A percentile compares a stretch with the other conserved stretches of the same genome.
These are phyloP conservation scores for Aspergillus haitiensis DNA, from an alignment of 495 filamentous ascomycete species.

Conservation along the genomic window DNA sequence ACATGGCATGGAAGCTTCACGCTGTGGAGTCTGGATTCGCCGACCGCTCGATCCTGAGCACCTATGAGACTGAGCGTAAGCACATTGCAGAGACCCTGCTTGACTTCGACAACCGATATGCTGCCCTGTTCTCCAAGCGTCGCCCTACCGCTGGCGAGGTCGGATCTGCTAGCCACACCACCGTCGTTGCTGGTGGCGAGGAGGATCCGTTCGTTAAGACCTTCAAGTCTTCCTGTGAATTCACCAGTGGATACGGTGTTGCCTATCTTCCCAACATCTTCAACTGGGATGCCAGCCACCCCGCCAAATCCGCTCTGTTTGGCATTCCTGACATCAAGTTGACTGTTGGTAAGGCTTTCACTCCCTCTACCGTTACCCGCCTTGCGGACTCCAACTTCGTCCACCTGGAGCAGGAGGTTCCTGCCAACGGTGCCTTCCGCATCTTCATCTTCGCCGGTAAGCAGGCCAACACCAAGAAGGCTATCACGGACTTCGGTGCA, in stretches of 20 bases:
- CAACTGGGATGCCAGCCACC: constrained; percentile 73
- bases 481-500: constrained; percentile 66
- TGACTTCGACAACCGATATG: constrained; percentile 69
- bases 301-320: constrained; percentile 68
- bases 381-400: constrained; percentile 84
- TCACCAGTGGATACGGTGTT: constrained; percentile 66
- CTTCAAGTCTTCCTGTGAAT: constrained; percentile 65
- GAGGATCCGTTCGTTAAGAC: constrained; percentile 64
- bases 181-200: constrained; percentile 32
- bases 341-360: constrained; percentile 68
- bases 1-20: constrained; percentile 83
- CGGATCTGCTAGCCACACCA: constrained; percentile 43
- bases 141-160: constrained; percentile 60
- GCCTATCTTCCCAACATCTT: constrained; percentile 60
- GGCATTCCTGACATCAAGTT: constrained; percentile 60
- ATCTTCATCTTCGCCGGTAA: constrained; percentile 81
- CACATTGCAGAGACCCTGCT: constrained; percentile 69
- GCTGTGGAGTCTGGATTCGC: constrained; percentile 63
- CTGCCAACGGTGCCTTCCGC: constrained; percentile 82
- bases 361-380: constrained; percentile 74
- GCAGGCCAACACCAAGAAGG: constrained; percentile 56
- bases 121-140: constrained; percentile 61
- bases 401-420: constrained; percentile 84
- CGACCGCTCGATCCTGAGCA: constrained; percentile 59
- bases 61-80: constrained; percentile 71